Base-by-base conservation (phyloP, 1,139 yeast species). In the Geotrichum candidum region DNA sequence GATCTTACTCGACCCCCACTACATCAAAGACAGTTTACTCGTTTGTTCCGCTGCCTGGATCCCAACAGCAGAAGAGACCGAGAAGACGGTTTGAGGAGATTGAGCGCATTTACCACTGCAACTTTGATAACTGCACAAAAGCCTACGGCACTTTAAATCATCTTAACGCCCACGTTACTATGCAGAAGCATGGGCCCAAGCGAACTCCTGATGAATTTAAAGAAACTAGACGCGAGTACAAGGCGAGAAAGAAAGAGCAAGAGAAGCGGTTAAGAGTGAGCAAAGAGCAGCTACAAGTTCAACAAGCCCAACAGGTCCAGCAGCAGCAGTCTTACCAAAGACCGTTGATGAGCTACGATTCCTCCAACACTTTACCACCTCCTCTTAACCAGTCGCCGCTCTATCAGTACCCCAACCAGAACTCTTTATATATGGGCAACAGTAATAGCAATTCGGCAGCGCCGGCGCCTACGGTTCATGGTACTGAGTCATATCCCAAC, bases 131-230 rank as follows among this genome's bases (percentile, higher is more conserved):
- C 1, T 88, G 95, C 69, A 76, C 80, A 53, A 88, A 88, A 73
- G 84, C 87, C 58, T 88, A 88, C 71, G 95, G 95, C 1, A 85
- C 90, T 27, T 76, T 88, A 58, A 88, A 88, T 72, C 95, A 88
- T 72, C 76, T 88, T 58, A 88, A 88, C 72, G 88, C 92, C 15
- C 95, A 88, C 71, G 86, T 88, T 25, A 81, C 83, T 3, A 82
- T 88, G 70, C 89, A 88, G 67, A 82, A 81, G 57, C 95, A 88
- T 70, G 95, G 95, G 7, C 80, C 80, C 59, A 82, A 88, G 66
- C 82, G 90, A 64, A 77, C 82, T 45, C 89, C 90, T 53, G 84
- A 85, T 41, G 94, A 88, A 70, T 88, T 87, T 72, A 79, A 77
- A 65, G 80, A 79, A 61, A 72, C 82, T 63, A 78, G 83, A 11